Evolutionary conservation across 257 asterid genomes (phyloP), one percentile per base, ranked within the genome.

Genomic region (Verbascum thapsus): DNA sequence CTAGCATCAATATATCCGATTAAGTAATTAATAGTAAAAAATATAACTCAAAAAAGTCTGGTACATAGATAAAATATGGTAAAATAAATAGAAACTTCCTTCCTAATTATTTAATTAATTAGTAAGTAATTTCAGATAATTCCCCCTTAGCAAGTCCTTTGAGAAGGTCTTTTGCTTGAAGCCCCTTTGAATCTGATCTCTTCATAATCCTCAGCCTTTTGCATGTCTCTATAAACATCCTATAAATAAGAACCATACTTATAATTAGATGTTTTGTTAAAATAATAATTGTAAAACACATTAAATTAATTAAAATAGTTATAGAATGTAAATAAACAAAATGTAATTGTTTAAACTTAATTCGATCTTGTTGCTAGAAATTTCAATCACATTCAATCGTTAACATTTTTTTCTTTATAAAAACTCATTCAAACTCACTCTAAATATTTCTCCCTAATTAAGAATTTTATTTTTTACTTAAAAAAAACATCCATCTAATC

Each of bases 151-250:
- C 74, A 18, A 76, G 75, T 38, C 79, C 81, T 58, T 76, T 79
- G 60, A 85, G 84, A 61, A 79, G 75, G 66, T 73, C 81, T 51
- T 81, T 73, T 50, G 86, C 74, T 11, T 68, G 75, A 53, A 85
- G 81, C 18, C 84, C 80, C 15, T 72, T 77, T 16, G 88, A 86
- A 55, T 88, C 96, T 3, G 90, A 62, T 75, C 75, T 85, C 74
- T 81, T 89, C 91, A 81, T 89, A 3, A 89, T 81, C 88, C 97
- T 76, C 67, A 90, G 55, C 75, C 87, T 83, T 64, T 76, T 87
- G 78, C 96, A 87, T 0, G 91, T 77, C 66, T 83, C 97, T 12
- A 49, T 57, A 67, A 90, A 90, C 96, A 87, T 90, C 78, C 97
- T 90, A 67, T 51, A 69, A 54, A 67, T 41, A 4, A 40, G 19